Conservation (phyloP, 257 asterid genomes). For the Parsonsia alboflavescens region DNA sequence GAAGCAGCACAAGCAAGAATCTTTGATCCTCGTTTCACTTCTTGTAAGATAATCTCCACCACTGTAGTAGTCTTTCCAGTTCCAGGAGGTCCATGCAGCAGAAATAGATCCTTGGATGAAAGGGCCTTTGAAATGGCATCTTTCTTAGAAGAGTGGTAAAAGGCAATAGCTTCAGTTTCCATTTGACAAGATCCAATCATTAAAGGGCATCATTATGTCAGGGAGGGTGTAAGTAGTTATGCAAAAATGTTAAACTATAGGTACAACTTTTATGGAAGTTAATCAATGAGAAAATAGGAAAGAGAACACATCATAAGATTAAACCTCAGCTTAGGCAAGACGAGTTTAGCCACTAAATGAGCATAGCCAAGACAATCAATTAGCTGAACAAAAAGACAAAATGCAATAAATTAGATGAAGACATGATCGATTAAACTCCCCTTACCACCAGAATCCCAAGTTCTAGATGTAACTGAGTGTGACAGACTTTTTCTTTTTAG, state of each 20-base stretch:
- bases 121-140: slow-evolving; percentile 87
- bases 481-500: too few species aligned
- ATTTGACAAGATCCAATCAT: neutral
- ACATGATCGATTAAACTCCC: neutral
- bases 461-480: neutral
- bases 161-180: slow-evolving; percentile 26
- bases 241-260: neutral
- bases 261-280: neutral
- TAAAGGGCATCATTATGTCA: neutral
- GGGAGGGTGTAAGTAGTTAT: neutral
- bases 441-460: neutral
- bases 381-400: neutral
- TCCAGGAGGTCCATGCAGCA: slow-evolving; percentile 99
- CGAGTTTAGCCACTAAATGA: neutral
- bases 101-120: slow-evolving; percentile 85
- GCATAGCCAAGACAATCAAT: neutral
- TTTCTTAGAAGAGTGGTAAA: slow-evolving; percentile 38
- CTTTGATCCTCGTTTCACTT: slow-evolving; percentile 89
- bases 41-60: slow-evolving; percentile 91
- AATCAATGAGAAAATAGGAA: neutral
- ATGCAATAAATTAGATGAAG: too few species aligned
- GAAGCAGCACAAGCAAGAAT: slow-evolving; percentile 98
- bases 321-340: neutral
- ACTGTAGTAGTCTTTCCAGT: slow-evolving; percentile 99
- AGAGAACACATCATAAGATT: neutral